Evolutionary conservation across 192 early-diverging fungal genomes (phyloP).

Genomic region (Entomortierella lignicola): DNA sequence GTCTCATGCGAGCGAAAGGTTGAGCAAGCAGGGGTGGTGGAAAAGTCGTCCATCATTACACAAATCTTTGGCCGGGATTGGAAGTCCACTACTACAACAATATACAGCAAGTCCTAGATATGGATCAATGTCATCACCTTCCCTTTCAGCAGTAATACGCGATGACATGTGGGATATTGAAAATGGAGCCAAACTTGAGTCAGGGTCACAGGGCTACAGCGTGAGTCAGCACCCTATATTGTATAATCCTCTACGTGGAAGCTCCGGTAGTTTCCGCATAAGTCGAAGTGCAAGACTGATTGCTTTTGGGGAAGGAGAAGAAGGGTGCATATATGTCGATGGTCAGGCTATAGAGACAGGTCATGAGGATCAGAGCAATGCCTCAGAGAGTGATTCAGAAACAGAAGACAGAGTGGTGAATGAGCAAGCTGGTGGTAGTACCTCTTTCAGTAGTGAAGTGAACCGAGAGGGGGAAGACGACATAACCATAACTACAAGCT

Average conservation of each 20-base stretch:
- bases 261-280: conserved; percentile 43
- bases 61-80: conserved; percentile 2
- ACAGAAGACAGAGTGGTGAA: no score
- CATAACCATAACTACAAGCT: no score
- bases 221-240: conserved; percentile 38
- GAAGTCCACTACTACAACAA: conserved; percentile 22
- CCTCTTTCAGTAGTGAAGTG: no score
- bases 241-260: conserved; percentile 47
- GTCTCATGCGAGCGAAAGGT: background rate
- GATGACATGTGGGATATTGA: conserved; percentile 21
- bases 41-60: conserved; percentile 8
- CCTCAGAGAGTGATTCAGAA: background rate
- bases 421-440: no score
- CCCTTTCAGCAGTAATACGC: background rate
- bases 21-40: background rate
- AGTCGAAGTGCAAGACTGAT: conserved; percentile 24
- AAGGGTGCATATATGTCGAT: conserved; percentile 31
- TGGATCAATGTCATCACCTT: conserved; percentile 21
- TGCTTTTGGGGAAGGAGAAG: conserved; percentile 34
- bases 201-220: conserved; percentile 3
- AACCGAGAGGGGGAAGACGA: no score
- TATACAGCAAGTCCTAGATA: conserved; percentile 17
- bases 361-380: background rate
- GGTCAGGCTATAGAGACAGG: conserved; percentile 15
- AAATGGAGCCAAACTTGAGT: background rate